Conservation (phyloP, 345 rosid genomes). For the Eucalyptus albens region DNA sequence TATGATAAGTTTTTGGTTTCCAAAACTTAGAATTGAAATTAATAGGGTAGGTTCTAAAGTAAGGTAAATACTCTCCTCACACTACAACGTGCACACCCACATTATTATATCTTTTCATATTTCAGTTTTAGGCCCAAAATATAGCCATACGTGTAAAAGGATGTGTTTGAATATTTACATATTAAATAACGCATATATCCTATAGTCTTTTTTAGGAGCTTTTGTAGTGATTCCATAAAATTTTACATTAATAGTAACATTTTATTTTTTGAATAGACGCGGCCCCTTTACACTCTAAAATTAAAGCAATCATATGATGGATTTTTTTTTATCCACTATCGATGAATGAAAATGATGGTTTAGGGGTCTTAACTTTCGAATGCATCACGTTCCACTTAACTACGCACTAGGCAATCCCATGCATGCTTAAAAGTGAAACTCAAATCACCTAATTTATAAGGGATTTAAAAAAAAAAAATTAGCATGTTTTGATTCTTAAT, state of each 20-base stretch:
- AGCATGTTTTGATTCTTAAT: background rate
- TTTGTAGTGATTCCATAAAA: background rate
- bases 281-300: background rate
- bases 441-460: background rate
- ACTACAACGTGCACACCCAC: background rate
- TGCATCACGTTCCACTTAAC: background rate
- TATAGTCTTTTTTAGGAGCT: background rate
- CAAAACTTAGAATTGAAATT: background rate
- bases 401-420: background rate
- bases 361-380: background rate
- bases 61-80: background rate
- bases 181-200: background rate
- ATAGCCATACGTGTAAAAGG: background rate
- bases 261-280: background rate
- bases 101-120: background rate
- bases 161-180: background rate
- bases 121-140: background rate
- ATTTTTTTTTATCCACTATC: background rate
- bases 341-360: background rate
- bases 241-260: background rate
- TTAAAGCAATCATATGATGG: background rate
- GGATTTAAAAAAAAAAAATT: background rate
- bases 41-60: background rate
- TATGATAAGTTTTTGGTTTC: background rate
- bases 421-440: background rate